Base-by-base conservation (phyloP, 768 basidiomycete genomes). In the Clitopilus passeckerianus region DNA sequence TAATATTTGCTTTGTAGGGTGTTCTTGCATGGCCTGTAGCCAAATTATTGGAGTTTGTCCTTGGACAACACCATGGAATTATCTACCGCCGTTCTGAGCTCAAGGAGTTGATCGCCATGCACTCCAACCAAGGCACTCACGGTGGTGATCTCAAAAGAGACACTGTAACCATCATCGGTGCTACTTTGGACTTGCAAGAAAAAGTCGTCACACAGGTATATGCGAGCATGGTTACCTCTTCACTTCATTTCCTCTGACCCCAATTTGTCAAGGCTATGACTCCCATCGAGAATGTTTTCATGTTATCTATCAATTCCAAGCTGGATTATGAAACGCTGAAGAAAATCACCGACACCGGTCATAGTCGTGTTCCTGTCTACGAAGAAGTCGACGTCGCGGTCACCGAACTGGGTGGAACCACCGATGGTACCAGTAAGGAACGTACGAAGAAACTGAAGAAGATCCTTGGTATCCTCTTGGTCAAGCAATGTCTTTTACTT, bases 21-120 rank as follows among this genome's bases (percentile, higher is more conserved):
- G 71, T 91, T 14, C 73, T 95, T 50, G 79, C 91, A 1, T 95
- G 91, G 90, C 93, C 93, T 1, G 84, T 93, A 6, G 90, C 93
- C 0, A 93, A 92, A 67, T 65, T 95, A 0, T 79, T 95, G 8
- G 90, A 93, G 65, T 81, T 84, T 59, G 82, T 81, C 2, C 80
- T 96, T 5, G 93, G 93, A 5, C 74, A 86, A 0, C 91, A 95
- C 70, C 91, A 94, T 67, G 94, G 94, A 22, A 93, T 95, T 68
- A 93, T 95, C 54, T 96, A 95, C 66, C 83, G 93, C 6, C 82
- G 93, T 57, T 84, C 81, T 59, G 91, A 96, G 68, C 79, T 96
- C 27, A 93, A 95, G 66, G 93, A 95, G 68, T 75, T 96, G 24
- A 94, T 96, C 59, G 91, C 92, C 1, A 85, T 95, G 84, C 94